Base-by-base conservation (phyloP, 2,329 filamentous ascomycete genomes). In the Penicillium sp. region DNA sequence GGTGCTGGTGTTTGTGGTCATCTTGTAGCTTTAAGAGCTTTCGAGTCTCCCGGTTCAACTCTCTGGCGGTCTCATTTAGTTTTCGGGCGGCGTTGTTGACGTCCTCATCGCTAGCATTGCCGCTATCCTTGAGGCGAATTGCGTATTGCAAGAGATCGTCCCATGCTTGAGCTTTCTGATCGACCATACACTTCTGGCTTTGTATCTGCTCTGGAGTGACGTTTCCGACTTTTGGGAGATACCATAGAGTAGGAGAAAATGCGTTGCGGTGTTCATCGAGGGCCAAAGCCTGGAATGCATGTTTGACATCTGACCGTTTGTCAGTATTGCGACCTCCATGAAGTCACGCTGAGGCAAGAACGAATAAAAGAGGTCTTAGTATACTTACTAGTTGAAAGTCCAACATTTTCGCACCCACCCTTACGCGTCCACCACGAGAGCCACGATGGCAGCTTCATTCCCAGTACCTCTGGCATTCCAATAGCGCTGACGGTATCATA, bases 211-310 rank as follows among this genome's bases (percentile, higher is more conserved):
- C 52, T 21, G 49, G 23, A 2, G 56, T 54, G 6, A 40, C 52
- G 4, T 54, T 52, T 34, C 58, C 59, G 10, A 60, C 57, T 9
- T 59, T 52, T 7, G 76, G 73, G 34, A 79, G 75, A 49, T 79
- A 76, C 80, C 80, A 84, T 1, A 83, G 65, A 0, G 80, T 80
- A 0, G 81, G 81, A 0, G 73, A 71, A 58, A 82, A 84, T 0
- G 80, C 77, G 10, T 62, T 61, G 18, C 73, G 65, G 37, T 70
- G 66, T 54, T 75, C 73, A 50, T 76, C 73, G 4, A 76, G 60
- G 1, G 71, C 69, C 13, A 76, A 55, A 13, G 72, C 72, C 32
- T 76, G 73, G 58, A 73, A 76, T 10, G 72, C 73, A 53, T 74
- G 64, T 46, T 67, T 62, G 25, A 75, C 68, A 38, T 70, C 65